Evolutionary conservation across 192 early-diverging fungal genomes (phyloP), one percentile per base, ranked within the genome.

Genomic region (Entomortierella chlamydospora): DNA sequence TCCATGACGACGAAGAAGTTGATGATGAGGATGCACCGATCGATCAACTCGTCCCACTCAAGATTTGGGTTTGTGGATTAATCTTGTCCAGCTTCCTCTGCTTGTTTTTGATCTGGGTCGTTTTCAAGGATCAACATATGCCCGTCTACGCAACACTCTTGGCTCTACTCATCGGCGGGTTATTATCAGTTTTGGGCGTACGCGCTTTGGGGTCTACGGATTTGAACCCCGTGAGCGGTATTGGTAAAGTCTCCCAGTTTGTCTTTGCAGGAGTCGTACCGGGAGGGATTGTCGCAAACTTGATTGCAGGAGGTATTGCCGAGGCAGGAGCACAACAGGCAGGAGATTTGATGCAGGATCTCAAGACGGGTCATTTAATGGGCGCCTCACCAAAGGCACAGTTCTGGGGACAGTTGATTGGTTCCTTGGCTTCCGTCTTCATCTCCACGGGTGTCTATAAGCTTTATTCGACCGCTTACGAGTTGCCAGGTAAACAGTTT

Each of bases 301-400:
- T 95, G 70, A 86, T 94, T 57, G 90, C 92, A 26, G 94, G 94
- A 49, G 89, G 91, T 11, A 89, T 95, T 57, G 92, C 94, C 18
- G 93, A 92, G 62, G 90, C 91, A 22, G 92, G 89, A 23, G 76
- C 76, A 1, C 76, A 79, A 34, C 76, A 79, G 63, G 76, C 76
- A 1, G 76, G 76, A 12, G 76, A 79, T 55, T 81, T 93, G 70
- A 91, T 93, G 87, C 87, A 89, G 68, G 95, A 96, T 73, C 77
- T 96, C 42, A 96, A 96, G 64, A 96, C 95, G 8, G 95, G 95
- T 8, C 93, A 96, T 61, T 50, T 96, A 28, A 84, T 96, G 47
- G 87, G 87, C 31, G 95, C 95, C 15, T 93, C 92, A 0, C 95
- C 95, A 7, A 88, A 90, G 50, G 90, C 95, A 0, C 95, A 96